These are phyloP conservation scores for Stylonectria norvegica DNA, from an alignment of 2,329 filamentous ascomycete species.

Conservation along the genomic window DNA sequence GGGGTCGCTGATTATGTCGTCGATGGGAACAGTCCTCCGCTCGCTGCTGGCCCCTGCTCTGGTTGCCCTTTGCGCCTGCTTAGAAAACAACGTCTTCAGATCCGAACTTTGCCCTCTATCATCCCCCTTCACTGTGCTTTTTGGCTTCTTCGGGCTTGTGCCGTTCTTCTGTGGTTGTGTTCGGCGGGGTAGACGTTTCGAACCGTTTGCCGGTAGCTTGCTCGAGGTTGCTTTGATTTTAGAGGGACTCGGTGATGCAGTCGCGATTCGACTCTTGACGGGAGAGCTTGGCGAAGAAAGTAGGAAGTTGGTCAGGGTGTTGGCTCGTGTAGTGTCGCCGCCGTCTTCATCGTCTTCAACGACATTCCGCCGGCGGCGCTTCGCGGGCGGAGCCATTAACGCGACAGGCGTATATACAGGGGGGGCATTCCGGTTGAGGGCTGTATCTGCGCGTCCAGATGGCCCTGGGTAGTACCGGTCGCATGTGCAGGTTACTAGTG, in stretches of 20 bases:
- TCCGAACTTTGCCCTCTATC: constrained; percentile 55
- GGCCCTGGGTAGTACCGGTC: constrained; percentile 2
- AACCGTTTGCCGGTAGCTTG: constrained; percentile 18
- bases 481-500: constrained; percentile 10
- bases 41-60: constrained; percentile 31
- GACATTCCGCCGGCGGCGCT: constrained; percentile 57
- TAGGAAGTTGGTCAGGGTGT: constrained; percentile 53
- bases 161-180: constrained; percentile 28
- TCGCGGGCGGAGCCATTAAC: constrained; percentile 56
- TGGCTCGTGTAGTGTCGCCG: constrained; percentile 40
- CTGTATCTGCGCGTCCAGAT: constrained; percentile 5
- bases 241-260: constrained; percentile 41
- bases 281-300: constrained; percentile 49
- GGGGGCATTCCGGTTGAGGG: constrained; percentile 20
- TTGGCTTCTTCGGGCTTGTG: constrained; percentile 39
- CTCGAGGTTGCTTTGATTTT: constrained; percentile 28
- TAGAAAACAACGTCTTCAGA: constrained; percentile 58
- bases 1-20: constrained; percentile 52
- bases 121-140: constrained; percentile 37
- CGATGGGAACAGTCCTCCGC: constrained; percentile 31
- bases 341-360: constrained; percentile 50
- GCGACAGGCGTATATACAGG: constrained; percentile 29
- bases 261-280: constrained; percentile 29
- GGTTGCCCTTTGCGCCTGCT: constrained; percentile 52
- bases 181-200: constrained; percentile 24